Conservation (phyloP, 2,329 filamentous ascomycete species). For the Fusarium tanahbumbuense region DNA sequence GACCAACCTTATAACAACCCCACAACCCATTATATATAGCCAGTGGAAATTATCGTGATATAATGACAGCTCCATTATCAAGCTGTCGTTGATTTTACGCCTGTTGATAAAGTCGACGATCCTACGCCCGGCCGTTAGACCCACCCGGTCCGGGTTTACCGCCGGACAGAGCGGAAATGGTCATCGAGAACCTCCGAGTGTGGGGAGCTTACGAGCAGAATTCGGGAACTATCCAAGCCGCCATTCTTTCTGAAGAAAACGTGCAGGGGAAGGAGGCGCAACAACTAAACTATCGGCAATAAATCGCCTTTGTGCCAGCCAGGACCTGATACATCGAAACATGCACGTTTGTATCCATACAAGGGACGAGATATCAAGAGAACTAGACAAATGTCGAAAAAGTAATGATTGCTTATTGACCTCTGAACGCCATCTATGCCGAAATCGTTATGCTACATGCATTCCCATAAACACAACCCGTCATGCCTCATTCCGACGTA, state of each 20-base stretch:
- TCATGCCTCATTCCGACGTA: conserved; percentile 26
- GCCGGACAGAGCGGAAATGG: neutral
- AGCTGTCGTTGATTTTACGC: conserved; percentile 3
- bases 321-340: neutral
- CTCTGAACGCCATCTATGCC: conserved; percentile 49
- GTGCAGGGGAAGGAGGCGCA: neutral
- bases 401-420: conserved; percentile 31
- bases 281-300: neutral
- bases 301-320: too few relatives aligned
- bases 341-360: neutral
- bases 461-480: conserved; percentile 34
- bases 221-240: neutral
- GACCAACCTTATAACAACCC: neutral
- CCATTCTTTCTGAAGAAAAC: neutral
- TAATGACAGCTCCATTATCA: neutral
- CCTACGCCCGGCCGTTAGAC: neutral
- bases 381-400: neutral
- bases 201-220: neutral
- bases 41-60: neutral
- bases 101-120: neutral
- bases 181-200: neutral
- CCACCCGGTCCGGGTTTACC: conserved; percentile 10
- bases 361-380: neutral
- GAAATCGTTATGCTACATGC: conserved; percentile 35
- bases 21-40: neutral